Evolutionary conservation across 139 green algal genomes (phyloP), one percentile per base, ranked within the genome.

Genomic region (Volvox reticuliferus): DNA sequence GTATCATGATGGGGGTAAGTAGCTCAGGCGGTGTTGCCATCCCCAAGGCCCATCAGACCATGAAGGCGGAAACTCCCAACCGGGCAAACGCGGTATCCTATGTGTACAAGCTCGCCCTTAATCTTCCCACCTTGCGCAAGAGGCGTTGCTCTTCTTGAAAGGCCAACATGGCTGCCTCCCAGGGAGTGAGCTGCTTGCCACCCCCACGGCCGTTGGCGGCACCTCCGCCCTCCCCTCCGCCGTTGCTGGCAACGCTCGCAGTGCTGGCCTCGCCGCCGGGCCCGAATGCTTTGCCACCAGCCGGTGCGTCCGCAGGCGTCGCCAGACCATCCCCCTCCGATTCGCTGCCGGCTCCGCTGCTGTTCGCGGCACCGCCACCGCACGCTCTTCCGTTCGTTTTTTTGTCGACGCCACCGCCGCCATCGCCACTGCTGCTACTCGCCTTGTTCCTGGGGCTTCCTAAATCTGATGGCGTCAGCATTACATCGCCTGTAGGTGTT

Each of bases 91-190:
- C 5, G 2, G 12, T 12, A 73, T 73, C 16, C 2, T 73, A 24
- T 16, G 16, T 26, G 65, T 73, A 73, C 65, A 28, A 16, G 21
- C 2, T 28, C 21, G 2, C 65, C 65, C 2, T 30, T 12, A 2
- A 28, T 2, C 24, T 33, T 55, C 75, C 18, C 22, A 93, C 91
- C 91, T 91, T 91, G 24, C 77, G 44, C 63, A 93, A 77, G 82
- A 85, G 35, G 65, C 75, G 75, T 73, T 91, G 88, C 88, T 94
- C 92, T 33, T 92, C 69, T 37, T 87, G 84, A 77, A 92, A 94
- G 12, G 92, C 92, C 55, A 37, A 3, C 76, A 94, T 85, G 2
- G 92, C 88, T 17, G 92, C 92, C 68, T 94, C 92, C 84, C 86
- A 79, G 24, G 67, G 37, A 0, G 44, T 94, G 33, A 92, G 89